phyloP scores from a whole-genome alignment of 1,139 yeast genomes.

The Candida sanyaensis region DNA sequence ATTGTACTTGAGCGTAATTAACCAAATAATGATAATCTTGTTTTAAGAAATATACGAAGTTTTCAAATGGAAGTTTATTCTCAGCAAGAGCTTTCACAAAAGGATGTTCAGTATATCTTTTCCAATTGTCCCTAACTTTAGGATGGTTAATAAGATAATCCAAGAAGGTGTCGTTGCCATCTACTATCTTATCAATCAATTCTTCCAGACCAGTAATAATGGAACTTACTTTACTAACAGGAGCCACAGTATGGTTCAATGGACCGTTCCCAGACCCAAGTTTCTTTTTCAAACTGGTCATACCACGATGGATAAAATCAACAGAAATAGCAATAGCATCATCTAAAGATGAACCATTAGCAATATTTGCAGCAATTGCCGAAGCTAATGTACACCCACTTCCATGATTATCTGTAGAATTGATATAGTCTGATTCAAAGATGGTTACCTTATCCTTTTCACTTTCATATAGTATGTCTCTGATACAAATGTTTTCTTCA shows the following conservation, averaged over 20 bases:
- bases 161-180: conserved; percentile 19
- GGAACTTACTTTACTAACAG: conserved; percentile 15
- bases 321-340: conserved; percentile 59
- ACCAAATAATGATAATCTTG: conserved; percentile 75
- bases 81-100: conserved; percentile 58
- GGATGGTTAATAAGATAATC: conserved; percentile 61
- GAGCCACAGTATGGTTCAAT: conserved; percentile 53
- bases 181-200: not conserved
- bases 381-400: conserved; percentile 91
- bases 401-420: conserved; percentile 72
- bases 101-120: conserved; percentile 57
- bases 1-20: conserved; percentile 70
- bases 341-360: conserved; percentile 47
- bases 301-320: conserved; percentile 68
- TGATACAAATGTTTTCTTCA: conserved; percentile 29
- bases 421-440: conserved; percentile 51
- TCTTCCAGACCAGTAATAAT: conserved; percentile 10
- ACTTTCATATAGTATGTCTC: conserved; percentile 64
- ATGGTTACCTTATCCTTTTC: conserved; percentile 35
- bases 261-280: conserved; percentile 75
- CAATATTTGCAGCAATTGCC: conserved; percentile 75
- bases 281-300: conserved; percentile 33
- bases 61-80: conserved; percentile 49
- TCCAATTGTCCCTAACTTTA: conserved; percentile 56
- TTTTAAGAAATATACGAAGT: conserved; percentile 59